Percentiles rank a stretch among this genome's conserved stretches.
phyloP scores from a whole-genome alignment of 805 yeast genomes.

The Yamadazyma kitorensis region DNA sequence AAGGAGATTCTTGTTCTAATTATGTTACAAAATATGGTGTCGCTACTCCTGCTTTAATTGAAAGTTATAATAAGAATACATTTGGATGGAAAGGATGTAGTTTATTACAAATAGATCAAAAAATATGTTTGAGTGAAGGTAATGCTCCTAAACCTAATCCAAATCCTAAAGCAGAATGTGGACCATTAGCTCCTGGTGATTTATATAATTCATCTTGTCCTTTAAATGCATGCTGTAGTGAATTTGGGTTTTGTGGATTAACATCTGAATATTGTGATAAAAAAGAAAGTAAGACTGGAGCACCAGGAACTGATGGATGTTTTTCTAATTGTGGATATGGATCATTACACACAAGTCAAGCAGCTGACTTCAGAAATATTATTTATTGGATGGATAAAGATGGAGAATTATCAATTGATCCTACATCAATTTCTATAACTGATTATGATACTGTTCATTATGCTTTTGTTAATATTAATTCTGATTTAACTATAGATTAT shows the following conservation, averaged over 20 bases:
- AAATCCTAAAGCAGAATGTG: constrained; percentile 13
- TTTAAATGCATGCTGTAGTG: constrained; percentile 16
- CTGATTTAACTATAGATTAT: constrained; percentile 9
- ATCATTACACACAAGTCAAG: constrained; percentile 9
- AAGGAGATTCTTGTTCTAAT: not conserved
- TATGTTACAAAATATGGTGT: not conserved
- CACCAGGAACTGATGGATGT: constrained; percentile 16
- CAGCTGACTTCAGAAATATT: constrained; percentile 11
- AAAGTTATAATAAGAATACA: not conserved
- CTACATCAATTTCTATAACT: constrained; percentile 5
- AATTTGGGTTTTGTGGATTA: constrained; percentile 12
- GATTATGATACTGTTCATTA: constrained; percentile 13
- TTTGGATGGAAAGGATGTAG: not conserved
- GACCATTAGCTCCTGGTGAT: constrained; percentile 16
- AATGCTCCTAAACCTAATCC: constrained; percentile 13
- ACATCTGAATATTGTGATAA: constrained; percentile 12
- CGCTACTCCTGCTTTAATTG: not conserved
- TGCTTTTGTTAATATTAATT: constrained; percentile 13
- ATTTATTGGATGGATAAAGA: constrained; percentile 15
- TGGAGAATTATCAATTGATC: constrained; percentile 9
- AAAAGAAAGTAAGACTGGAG: constrained; percentile 10
- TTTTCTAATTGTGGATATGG: constrained; percentile 17
- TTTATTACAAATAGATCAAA: not conserved
- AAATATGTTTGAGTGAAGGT: constrained; percentile 13
- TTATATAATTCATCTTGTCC: constrained; percentile 13